Percentiles rank a stretch among this genome's conserved stretches.
phyloP scores from a whole-genome alignment of 1,139 yeast species.

The Saccharomyces pastorianus region DNA sequence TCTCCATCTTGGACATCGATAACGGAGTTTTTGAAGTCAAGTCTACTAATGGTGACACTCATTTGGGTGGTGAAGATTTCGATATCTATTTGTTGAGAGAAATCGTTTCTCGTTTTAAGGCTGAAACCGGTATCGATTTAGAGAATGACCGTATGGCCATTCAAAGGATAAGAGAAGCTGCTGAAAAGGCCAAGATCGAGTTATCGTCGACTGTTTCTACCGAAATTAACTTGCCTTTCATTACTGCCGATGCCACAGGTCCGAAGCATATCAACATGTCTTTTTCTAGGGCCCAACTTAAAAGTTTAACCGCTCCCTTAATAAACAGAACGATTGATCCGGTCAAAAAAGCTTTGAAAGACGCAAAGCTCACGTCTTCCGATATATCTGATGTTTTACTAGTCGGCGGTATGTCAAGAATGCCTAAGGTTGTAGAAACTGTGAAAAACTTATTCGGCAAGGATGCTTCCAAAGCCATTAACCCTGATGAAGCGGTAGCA shows the following conservation, averaged over 20 bases:
- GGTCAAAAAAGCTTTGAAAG: slow-evolving; percentile 96
- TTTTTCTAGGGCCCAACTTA: slow-evolving; percentile 88
- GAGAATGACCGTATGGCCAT: slow-evolving; percentile 95
- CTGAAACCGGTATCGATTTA: slow-evolving; percentile 85
- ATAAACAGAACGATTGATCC: slow-evolving; percentile 93
- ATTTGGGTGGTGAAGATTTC: slow-evolving; percentile 97
- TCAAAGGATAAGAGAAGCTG: slow-evolving; percentile 99
- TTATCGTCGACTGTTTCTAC: slow-evolving; percentile 81
- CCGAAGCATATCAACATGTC: slow-evolving; percentile 36
- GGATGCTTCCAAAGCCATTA: slow-evolving; percentile 97
- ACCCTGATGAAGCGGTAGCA: slow-evolving; percentile 99
- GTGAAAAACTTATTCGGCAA: slow-evolving; percentile 87
- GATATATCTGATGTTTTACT: slow-evolving; percentile 90
- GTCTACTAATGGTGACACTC: slow-evolving; percentile 98
- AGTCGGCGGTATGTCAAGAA: slow-evolving; percentile 99
- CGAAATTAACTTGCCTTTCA: slow-evolving; percentile 6
- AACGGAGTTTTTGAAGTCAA: slow-evolving; percentile 96
- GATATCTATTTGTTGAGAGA: slow-evolving; percentile 81
- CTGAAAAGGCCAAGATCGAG: slow-evolving; percentile 99
- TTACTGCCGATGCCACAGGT: slow-evolving; percentile 6
- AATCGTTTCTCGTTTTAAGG: slow-evolving; percentile 86
- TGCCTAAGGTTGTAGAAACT: slow-evolving; percentile 98
- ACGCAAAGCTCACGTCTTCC: slow-evolving; percentile 79
- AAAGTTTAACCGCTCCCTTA: slow-evolving; percentile 81
- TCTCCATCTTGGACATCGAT: slow-evolving; percentile 85